Percentiles rank a stretch among this genome's conserved stretches.
Evolutionary conservation across 108 stramenopile genomes (phyloP).

Genomic region (Schizochytrium sp.): DNA sequence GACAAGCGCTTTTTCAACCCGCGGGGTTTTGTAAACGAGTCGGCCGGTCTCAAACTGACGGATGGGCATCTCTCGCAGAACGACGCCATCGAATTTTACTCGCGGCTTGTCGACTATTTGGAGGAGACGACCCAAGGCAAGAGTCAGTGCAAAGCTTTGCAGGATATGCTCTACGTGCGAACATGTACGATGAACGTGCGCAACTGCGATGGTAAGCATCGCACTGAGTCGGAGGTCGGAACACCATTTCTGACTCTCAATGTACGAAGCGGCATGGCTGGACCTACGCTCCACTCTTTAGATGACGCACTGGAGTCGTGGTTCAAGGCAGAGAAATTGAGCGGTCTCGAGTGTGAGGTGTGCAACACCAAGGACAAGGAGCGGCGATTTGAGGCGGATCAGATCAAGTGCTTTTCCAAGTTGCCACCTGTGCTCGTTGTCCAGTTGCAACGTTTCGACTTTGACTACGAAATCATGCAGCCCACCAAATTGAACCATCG

Average conservation of each 20-base stretch:
- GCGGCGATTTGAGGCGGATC: background rate
- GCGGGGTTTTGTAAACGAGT: background rate
- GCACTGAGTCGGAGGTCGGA: background rate
- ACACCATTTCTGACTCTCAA: slow-evolving; percentile 1
- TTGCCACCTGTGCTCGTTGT: slow-evolving; percentile 7
- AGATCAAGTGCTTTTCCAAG: slow-evolving; percentile 13
- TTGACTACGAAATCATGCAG: slow-evolving; percentile 15
- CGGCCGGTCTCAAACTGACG: background rate
- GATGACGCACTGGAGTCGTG: background rate
- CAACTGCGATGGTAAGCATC: background rate
- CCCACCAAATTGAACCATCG: slow-evolving; percentile 15
- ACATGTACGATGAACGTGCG: slow-evolving; percentile 14
- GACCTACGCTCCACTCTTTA: background rate
- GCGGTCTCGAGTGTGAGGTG: background rate
- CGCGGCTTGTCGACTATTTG: background rate
- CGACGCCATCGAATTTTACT: background rate
- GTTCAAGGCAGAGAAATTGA: slow-evolving; percentile 10
- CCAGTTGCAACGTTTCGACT: background rate
- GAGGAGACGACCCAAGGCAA: background rate
- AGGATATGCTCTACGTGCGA: slow-evolving; percentile 14
- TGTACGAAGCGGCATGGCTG: slow-evolving; percentile 1
- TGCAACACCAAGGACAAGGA: slow-evolving; percentile 13
- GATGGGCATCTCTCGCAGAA: background rate
- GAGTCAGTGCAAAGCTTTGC: background rate
- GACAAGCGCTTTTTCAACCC: slow-evolving; percentile 14